A percentile compares a stretch with the other conserved stretches of the same genome.
phyloP scores from a whole-genome alignment of 352 stramenopile species.

The Blastocystis sp. region DNA sequence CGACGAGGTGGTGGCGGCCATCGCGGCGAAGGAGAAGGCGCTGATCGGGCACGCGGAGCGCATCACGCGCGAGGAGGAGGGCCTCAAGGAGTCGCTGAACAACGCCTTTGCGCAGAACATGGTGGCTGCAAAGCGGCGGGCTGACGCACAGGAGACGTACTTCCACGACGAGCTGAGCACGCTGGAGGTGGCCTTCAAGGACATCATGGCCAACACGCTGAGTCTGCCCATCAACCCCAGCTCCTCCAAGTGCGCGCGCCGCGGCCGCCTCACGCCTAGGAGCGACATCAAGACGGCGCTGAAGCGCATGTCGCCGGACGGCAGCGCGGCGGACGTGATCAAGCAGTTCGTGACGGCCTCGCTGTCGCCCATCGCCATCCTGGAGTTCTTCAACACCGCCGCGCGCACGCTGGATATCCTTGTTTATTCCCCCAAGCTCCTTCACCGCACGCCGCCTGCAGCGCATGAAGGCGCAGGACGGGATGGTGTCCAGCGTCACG shows the following conservation, averaged over 20 bases:
- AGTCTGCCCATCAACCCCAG: neutral
- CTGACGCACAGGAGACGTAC: neutral
- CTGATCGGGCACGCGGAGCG: constrained; percentile 42
- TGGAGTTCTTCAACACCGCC: constrained; percentile 39
- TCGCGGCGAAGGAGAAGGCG: constrained; percentile 20
- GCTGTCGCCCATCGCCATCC: constrained; percentile 33
- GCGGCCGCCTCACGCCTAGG: neutral
- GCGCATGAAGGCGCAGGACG: constrained; percentile 8
- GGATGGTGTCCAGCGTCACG: constrained; percentile 9
- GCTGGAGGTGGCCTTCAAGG: constrained; percentile 29
- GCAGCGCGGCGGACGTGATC: neutral
- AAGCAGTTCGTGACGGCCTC: constrained; percentile 33
- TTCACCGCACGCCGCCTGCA: constrained; percentile 37
- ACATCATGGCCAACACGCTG: constrained; percentile 23
- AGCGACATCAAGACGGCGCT: neutral
- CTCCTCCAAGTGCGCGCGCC: constrained; percentile 1
- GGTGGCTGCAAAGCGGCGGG: neutral
- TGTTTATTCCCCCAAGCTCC: neutral
- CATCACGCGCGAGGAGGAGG: constrained; percentile 33
- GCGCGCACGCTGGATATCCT: constrained; percentile 49
- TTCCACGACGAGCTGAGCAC: constrained; percentile 30
- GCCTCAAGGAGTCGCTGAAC: constrained; percentile 16
- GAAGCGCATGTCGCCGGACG: constrained; percentile 16
- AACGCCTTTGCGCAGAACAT: constrained; percentile 22
- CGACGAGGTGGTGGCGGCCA: neutral